Percentiles rank a stretch among this genome's conserved stretches.
Evolutionary conservation across 768 basidiomycete genomes (phyloP).

Genomic region (Leccinum aurantiacum): DNA sequence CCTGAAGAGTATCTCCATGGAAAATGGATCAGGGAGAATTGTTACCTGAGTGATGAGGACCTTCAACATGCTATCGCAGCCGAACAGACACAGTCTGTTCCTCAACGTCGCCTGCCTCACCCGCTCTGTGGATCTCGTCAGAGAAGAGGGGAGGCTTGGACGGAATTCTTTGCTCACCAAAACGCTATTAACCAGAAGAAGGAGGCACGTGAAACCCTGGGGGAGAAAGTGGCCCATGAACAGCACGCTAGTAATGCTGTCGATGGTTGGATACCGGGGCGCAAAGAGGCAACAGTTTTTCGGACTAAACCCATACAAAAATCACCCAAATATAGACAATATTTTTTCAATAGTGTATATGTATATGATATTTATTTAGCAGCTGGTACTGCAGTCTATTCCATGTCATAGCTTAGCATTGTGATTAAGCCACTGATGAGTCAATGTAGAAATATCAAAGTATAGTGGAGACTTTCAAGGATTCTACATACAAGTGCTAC

Average conservation of each 20-base stretch:
- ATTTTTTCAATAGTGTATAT: too few species aligned
- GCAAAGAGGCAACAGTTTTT: background rate
- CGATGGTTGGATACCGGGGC: too few species aligned
- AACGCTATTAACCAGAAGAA: background rate
- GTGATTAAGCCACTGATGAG: too few species aligned
- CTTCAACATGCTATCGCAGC: background rate
- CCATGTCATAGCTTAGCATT: too few species aligned
- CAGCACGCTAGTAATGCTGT: background rate
- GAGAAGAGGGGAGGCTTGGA: background rate
- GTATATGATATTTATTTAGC: too few species aligned
- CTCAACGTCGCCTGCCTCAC: background rate
- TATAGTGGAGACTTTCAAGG: too few species aligned
- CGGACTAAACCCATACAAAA: background rate
- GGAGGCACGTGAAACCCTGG: background rate
- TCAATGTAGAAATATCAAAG: too few species aligned
- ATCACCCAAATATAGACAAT: too few species aligned
- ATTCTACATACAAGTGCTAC: too few species aligned
- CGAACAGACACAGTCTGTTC: background rate
- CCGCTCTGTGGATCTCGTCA: background rate
- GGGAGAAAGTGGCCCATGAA: background rate
- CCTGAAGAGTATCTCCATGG: background rate
- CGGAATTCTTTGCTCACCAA: background rate
- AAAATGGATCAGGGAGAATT: slow-evolving; percentile 1
- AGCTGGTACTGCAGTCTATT: too few species aligned
- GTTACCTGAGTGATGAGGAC: background rate